Conservation (phyloP, 2,329 filamentous ascomycete species). For the Chaetomium olivaceum region DNA sequence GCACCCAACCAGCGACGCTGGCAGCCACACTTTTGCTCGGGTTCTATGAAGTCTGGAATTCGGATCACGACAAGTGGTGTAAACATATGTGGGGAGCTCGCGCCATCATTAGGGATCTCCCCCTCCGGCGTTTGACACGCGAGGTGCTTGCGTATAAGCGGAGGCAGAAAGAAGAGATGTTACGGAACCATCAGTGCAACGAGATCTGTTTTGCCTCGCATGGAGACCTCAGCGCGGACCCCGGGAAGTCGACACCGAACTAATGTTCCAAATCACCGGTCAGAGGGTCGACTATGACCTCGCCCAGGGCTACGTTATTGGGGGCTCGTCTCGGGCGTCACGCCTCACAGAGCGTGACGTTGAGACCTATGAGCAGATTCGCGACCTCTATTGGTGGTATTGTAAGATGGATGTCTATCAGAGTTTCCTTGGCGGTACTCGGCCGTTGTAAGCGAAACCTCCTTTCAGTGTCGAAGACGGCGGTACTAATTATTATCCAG, state of each 20-base stretch:
- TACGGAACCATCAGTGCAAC: conserved; percentile 33
- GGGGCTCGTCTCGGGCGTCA: conserved; percentile 19
- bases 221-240: conserved; percentile 17
- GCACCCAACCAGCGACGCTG: conserved; percentile 77
- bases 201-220: conserved; percentile 25
- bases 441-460: conserved; percentile 68
- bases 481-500: conserved; percentile 47
- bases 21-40: conserved; percentile 83
- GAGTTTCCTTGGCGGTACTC: conserved; percentile 82
- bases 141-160: conserved; percentile 66
- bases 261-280: conserved; percentile 48
- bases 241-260: conserved; percentile 41
- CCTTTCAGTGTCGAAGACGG: background rate
- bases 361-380: conserved; percentile 75
- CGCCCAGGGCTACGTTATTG: conserved; percentile 39
- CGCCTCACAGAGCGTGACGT: conserved; percentile 62
- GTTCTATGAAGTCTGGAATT: conserved; percentile 93
- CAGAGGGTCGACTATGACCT: conserved; percentile 40
- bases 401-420: conserved; percentile 93
- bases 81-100: conserved; percentile 84
- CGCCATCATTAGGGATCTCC: conserved; percentile 79
- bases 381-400: conserved; percentile 95
- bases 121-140: conserved; percentile 71
- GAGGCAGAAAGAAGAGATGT: conserved; percentile 43
- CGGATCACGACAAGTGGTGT: conserved; percentile 94